Evolutionary conservation across 1,284 basidiomycete genomes (phyloP).

Genomic region (Cystobasidium sp.): DNA sequence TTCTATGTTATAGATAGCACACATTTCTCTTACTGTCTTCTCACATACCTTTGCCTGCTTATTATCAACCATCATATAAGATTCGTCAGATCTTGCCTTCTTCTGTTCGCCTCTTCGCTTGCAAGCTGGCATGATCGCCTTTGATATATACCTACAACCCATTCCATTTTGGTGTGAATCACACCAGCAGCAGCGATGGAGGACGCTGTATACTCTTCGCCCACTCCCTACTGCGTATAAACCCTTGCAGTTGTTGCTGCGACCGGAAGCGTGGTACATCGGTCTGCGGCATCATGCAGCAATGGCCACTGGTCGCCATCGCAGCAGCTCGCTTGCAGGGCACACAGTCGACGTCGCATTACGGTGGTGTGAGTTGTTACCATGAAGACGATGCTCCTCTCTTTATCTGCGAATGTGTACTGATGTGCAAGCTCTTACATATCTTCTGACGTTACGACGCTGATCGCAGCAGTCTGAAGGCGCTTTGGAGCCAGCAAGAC

Average conservation of each 20-base stretch:
- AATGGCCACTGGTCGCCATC: not conserved
- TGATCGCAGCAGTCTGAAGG: not conserved
- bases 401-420: not conserved
- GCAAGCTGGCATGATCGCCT: no score
- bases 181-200: no score
- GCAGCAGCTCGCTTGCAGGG: not conserved
- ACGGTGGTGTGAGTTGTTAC: not conserved
- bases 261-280: no score
- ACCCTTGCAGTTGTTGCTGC: not conserved
- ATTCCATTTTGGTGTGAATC: no score
- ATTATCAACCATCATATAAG: no score
- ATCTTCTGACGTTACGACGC: not conserved
- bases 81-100: no score
- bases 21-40: not conserved
- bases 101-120: no score
- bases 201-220: no score
- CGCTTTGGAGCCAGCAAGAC: not conserved
- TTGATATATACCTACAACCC: no score
- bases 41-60: no score
- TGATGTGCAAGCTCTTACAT: not conserved
- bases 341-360: not conserved
- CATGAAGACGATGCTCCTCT: no score
- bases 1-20: not conserved
- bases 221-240: no score
- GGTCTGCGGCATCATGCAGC: conserved; percentile 1